phyloP scores from a whole-genome alignment of 2,329 filamentous ascomycete species.

The Hypoxylon sp. region DNA sequence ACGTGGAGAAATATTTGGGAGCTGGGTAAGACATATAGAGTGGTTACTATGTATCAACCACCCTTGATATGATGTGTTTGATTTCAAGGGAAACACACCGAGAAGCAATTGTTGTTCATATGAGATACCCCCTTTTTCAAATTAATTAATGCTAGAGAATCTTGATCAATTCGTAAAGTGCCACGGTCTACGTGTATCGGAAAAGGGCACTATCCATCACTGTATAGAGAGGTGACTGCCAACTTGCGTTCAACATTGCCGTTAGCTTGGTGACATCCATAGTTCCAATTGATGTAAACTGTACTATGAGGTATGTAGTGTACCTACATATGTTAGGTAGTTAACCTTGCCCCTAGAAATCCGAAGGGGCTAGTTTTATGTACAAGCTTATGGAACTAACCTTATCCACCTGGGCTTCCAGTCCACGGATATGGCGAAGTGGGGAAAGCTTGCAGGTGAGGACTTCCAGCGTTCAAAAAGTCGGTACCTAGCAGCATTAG shows the following conservation, averaged over 20 bases:
- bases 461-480: slow-evolving; percentile 13
- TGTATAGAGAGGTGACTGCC: neutral
- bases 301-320: neutral
- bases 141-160: neutral
- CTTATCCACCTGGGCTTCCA: neutral
- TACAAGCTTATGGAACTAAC: neutral
- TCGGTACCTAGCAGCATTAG: slow-evolving; percentile 41
- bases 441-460: slow-evolving; percentile 13
- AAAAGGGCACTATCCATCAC: neutral
- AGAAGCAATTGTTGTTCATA: slow-evolving; percentile 20
- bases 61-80: slow-evolving; percentile 7
- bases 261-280: neutral
- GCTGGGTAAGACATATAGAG: slow-evolving; percentile 41
- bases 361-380: slow-evolving; percentile 2
- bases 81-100: slow-evolving; percentile 18
- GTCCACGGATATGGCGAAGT: slow-evolving; percentile 19
- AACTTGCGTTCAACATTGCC: neutral
- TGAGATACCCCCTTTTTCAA: slow-evolving; percentile 40
- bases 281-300: too few species aligned
- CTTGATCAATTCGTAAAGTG: neutral
- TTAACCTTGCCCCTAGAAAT: neutral
- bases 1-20: slow-evolving; percentile 81
- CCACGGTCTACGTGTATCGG: neutral
- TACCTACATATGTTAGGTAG: neutral
- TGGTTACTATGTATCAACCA: slow-evolving; percentile 7